These are phyloP conservation scores for Lotus japonicus DNA, from an alignment of 306 rosid species.

Conservation along the genomic window DNA sequence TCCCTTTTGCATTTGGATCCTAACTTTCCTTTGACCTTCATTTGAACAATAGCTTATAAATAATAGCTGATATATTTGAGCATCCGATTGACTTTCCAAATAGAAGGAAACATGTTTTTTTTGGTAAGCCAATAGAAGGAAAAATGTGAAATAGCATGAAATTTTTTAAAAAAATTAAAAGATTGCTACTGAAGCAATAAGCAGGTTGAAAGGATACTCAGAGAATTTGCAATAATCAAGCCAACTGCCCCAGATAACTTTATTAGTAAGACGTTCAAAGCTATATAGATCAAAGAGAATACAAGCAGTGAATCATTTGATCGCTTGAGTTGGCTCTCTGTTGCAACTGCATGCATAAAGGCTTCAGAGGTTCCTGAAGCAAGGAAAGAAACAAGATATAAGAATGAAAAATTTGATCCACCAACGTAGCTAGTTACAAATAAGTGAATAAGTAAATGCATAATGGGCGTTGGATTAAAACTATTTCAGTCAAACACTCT, in stretches of 20 bases:
- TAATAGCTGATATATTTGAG: background rate
- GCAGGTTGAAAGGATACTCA: slow-evolving; percentile 69
- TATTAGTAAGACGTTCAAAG: slow-evolving; percentile 65
- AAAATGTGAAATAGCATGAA: slow-evolving; percentile 4
- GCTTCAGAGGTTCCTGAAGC: slow-evolving; percentile 90
- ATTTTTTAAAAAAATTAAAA: slow-evolving; percentile 2
- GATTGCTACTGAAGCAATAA: background rate
- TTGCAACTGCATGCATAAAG: slow-evolving; percentile 90
- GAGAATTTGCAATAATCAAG: slow-evolving; percentile 79
- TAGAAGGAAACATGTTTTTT: background rate
- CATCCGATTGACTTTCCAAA: background rate
- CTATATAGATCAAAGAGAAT: slow-evolving; percentile 70
- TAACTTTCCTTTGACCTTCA: slow-evolving; percentile 6
- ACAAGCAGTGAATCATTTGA: slow-evolving; percentile 71
- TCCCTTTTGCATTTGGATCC: background rate
- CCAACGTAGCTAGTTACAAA: background rate
- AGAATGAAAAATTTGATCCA: slow-evolving; percentile 4
- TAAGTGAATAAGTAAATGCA: slow-evolving; percentile 18
- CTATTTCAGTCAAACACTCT: background rate
- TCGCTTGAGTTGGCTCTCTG: slow-evolving; percentile 69
- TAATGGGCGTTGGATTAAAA: background rate
- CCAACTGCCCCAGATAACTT: slow-evolving; percentile 76
- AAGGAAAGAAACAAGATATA: slow-evolving; percentile 6
- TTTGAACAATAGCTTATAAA: background rate
- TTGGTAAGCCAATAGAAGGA: background rate